Evolutionary conservation across 257 asterid genomes (phyloP).

Genomic region (Forsythia viridissima): DNA sequence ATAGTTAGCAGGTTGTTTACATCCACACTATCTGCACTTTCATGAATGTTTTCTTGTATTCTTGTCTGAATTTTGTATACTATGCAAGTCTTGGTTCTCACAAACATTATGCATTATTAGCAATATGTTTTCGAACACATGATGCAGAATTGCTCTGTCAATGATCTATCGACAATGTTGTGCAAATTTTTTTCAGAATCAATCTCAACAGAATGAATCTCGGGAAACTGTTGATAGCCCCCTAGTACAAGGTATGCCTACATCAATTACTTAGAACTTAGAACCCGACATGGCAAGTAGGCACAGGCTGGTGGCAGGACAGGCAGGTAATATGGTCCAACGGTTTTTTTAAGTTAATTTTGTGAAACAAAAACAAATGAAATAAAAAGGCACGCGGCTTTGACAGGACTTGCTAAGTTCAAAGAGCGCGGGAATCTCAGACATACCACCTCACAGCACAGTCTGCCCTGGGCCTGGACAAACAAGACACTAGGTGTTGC

Average conservation of each 20-base stretch:
- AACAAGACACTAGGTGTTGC: no score
- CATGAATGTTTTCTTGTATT: not conserved
- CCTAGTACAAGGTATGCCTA: conserved; percentile 31
- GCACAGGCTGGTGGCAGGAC: not conserved
- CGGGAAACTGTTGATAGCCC: conserved; percentile 9
- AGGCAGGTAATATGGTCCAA: not conserved
- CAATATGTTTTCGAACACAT: not conserved
- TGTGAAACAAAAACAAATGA: not conserved
- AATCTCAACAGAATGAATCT: conserved; percentile 12
- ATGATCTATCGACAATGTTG: no score
- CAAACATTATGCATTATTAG: not conserved
- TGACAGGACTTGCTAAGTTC: no score
- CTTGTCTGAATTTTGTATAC: not conserved
- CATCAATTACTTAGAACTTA: conserved; percentile 36
- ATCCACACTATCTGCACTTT: not conserved
- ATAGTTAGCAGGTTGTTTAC: not conserved
- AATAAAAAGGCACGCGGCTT: not conserved
- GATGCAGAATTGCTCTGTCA: not conserved
- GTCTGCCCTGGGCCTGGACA: no score
- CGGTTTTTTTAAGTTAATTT: not conserved
- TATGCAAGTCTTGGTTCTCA: not conserved
- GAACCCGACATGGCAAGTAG: not conserved
- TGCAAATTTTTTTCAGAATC: not conserved
- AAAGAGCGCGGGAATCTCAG: no score
- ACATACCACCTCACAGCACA: no score